Conservation (phyloP, 108 stramenopile genomes). For the Pseudonitzschia multiseries region DNA sequence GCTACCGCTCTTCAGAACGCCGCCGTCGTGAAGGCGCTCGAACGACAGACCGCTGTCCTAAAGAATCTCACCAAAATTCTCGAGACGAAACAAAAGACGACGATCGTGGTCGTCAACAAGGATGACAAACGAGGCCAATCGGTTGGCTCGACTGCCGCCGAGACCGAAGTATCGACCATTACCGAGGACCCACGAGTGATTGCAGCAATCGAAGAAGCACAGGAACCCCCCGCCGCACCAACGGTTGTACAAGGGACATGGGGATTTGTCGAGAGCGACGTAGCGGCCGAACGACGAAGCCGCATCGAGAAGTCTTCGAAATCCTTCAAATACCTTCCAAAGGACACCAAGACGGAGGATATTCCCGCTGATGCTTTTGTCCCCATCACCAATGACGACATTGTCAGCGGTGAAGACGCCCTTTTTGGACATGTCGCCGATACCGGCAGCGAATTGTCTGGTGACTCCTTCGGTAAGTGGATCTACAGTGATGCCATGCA, state of each 20-base stretch:
- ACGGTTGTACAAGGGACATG: background rate
- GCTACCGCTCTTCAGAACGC: background rate
- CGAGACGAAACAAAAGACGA: background rate
- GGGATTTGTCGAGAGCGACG: conserved; percentile 1
- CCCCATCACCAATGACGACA: background rate
- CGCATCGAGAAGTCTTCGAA: background rate
- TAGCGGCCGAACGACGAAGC: background rate
- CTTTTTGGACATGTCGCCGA: background rate
- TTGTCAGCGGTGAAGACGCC: background rate
- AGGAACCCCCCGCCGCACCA: no score
- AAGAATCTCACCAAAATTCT: background rate
- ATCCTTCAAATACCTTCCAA: background rate
- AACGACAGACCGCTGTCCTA: background rate
- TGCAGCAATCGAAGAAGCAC: no score
- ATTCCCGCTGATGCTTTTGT: no score
- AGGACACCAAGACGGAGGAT: no score
- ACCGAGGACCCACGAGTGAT: background rate
- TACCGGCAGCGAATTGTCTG: background rate
- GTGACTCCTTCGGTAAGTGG: conserved; percentile 4
- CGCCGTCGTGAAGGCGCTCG: background rate
- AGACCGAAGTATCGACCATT: background rate
- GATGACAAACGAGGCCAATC: background rate
- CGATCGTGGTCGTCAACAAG: background rate
- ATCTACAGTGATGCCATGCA: background rate
- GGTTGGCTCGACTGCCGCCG: background rate